Evolutionary conservation across 192 early-diverging fungal species (phyloP), one percentile per base, ranked within the genome.

Genomic region (Backusella liffmaniae): DNA sequence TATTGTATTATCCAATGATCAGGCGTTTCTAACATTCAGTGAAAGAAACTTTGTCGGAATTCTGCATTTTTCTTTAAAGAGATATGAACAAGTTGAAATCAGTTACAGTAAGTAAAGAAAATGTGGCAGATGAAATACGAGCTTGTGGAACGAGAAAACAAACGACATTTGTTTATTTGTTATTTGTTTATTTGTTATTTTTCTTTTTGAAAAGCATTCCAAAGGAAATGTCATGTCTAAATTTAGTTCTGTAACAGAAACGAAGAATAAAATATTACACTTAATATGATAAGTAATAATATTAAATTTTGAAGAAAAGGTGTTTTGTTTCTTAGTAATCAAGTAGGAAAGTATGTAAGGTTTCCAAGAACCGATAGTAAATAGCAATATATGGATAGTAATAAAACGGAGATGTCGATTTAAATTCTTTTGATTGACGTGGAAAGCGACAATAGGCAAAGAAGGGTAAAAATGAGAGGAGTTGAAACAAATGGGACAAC

Each of bases 401-500:
- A 21, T 49, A 16, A 49, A 49, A 49, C 13, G 18, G 46, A 49
- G 7, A 49, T 26, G 23, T 13, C 23, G 23, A 8, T 23, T 62
- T 62, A 62, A 62, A 29, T 62, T 62, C 26, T 62, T 49, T 29
- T 62, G 56, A 13, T 62, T 62, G 56, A 62, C 56, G 56, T 62
- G 56, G 56, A 62, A 23, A 62, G 4, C 21, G 56, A 62, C 23
- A 62, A 62, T 62, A 62, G 56, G 56, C 26, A 62, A 29, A 62
- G 3, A 62, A 29, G 26, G 10, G 23, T 13, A 13, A 29, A 29
- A 23, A 29, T 12, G 26, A n/a, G 56, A 62, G 56, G 56, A 62
- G 56, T 62, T 62, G 56, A 62, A 62, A 62, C 56, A 62, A 62
- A 62, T 13, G 56, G 56, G 56, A 62, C 56, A 62, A 12, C 56